Base-by-base conservation (phyloP, 2,329 filamentous ascomycete species). In the Aspergillus sp. region DNA sequence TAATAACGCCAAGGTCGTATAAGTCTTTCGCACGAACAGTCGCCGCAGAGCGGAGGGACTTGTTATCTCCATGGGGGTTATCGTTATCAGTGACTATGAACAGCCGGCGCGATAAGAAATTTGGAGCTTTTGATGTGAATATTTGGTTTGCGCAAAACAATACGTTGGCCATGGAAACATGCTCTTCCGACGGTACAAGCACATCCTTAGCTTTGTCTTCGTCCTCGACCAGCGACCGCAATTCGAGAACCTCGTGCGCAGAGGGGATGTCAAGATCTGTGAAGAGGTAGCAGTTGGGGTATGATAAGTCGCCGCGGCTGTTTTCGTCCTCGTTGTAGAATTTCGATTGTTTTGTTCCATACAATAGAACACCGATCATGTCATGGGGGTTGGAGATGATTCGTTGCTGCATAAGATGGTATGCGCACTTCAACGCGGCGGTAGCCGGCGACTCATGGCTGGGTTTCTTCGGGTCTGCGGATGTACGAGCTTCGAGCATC, bases 1-100 rank as follows among this genome's bases (percentile, higher is more conserved):
- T 96, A 1, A 85, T 86, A 31, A 97, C 92, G 4, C 93, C 92
- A 27, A 98, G 80, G 70, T 99, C 95, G 70, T 97, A 98, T 21
- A 99, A 75, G 77, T 99, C 95, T 71, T 96, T 96, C 27, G 95
- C 95, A 53, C 93, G 86, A 5, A 95, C 91, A 6, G 90, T 88
- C 4, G 95, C 91, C 37, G 89, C 86, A 14, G 89, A 89, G 52
- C 88, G 87, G 31, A 88, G 81, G 7, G 83, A 80, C 74, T 93
- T 95, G 70, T 90, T 87, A 17, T 84, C 81, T 0, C 80, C 78
- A 70, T 96, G 90, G 4, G 95, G 95, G 63, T 92, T 84, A 71
- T 98, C 95, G 63, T 96, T 91, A 73, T 98, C 92, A 0, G 95
- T 98, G 56, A 99, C 91, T 62, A 99, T 86, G 76, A 99, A 99